Percentiles rank a stretch among this genome's conserved stretches.
These are phyloP conservation scores for Alternaria infectoria DNA, from an alignment of 2,329 filamentous ascomycete species.

Conservation along the genomic window DNA sequence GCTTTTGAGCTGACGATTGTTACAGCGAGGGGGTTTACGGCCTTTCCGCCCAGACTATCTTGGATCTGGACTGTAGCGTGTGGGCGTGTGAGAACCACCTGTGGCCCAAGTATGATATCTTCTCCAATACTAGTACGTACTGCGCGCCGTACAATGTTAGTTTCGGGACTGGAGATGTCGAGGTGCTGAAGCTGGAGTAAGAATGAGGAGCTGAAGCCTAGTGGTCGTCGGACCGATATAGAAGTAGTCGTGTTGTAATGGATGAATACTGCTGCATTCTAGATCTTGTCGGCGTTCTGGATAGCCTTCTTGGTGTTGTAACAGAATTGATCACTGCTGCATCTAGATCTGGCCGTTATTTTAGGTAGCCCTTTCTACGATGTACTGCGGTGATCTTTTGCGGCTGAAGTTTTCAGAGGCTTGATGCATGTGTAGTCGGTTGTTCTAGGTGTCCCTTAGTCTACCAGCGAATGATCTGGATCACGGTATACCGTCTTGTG, in stretches of 20 bases:
- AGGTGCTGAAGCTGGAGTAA: constrained; percentile 3
- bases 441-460: not conserved
- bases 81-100: constrained; percentile 11
- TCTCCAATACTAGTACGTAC: constrained; percentile 1
- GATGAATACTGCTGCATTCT: not conserved
- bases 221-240: too few species aligned
- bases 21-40: constrained; percentile 1
- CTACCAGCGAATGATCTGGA: not conserved
- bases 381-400: not conserved
- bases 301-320: not conserved
- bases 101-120: constrained; percentile 4
- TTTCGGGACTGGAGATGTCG: not conserved
- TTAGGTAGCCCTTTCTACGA: not conserved
- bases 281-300: not conserved
- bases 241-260: not conserved
- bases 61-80: constrained; percentile 9
- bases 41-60: not conserved
- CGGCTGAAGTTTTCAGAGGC: not conserved
- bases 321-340: not conserved
- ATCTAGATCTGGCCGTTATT: not conserved
- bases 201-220: too few species aligned
- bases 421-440: not conserved
- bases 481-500: not conserved
- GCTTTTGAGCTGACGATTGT: not conserved
- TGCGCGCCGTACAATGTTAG: not conserved